Base-by-base conservation (phyloP, 2,329 filamentous ascomycete species). In the Monosporascus sp. region DNA sequence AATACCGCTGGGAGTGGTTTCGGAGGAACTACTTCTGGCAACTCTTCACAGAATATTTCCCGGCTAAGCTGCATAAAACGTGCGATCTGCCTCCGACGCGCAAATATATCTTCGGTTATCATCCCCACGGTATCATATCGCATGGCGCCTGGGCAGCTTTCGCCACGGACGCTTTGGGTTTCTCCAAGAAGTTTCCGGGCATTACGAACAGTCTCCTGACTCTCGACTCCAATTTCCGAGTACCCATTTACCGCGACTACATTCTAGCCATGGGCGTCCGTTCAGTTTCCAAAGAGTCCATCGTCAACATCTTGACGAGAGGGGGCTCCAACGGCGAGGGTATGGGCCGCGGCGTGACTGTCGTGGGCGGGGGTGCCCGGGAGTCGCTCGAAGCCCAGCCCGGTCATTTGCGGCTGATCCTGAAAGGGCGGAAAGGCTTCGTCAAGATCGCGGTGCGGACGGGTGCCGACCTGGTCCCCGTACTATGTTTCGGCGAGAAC, bases 41-140 rank as follows among this genome's bases (percentile, higher is more conserved):
- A 38, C 81, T 95, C 46, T 97, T 97, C 67, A 91, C 89, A 26
- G 89, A 85, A 17, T 99, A 97, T 75, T 99, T 95, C 67, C 94
- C 94, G 4, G 90, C 91, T 48, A 82, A 82, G 53, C 79, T 99
- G 40, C 91, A 97, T 74, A 90, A 94, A 60, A 94, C 90, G 4
- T 81, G 88, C 60, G 80, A 87, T 53, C 81, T 99, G 7, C 82
- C 88, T 22, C 81, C 91, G 0, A 91, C 87, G 1, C 80, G 91
- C 58, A 96, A 96, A 72, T 99, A 97, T 74, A 91, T 99, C 58
- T 91, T 99, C 64, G 93, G 93, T 45, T 97, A 97, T 70, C 94
- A 97, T 65, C 94, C 94, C 0, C 94, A 99, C 67, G 93, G 94
- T 24, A 97, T 99, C 70, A 97, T 99, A 65, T 94, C 89, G 5